These are phyloP conservation scores for Artemisia argyi DNA, from an alignment of 129 eudicot species.

Conservation along the genomic window DNA sequence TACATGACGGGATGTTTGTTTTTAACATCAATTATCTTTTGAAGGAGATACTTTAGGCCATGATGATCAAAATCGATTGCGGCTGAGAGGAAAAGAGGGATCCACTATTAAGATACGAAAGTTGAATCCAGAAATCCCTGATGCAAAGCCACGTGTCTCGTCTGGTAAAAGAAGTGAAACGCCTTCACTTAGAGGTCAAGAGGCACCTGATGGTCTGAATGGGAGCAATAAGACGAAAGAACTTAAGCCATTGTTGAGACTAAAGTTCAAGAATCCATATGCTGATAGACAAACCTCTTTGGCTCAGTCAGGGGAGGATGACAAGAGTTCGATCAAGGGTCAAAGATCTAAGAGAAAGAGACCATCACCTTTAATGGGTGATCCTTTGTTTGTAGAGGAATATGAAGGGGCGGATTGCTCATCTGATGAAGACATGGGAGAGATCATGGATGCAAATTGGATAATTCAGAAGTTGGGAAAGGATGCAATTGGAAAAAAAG, in stretches of 20 bases:
- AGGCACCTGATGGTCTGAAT: conserved; percentile 25
- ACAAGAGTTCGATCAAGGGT: conserved; percentile 72
- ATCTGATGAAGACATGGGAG: conserved; percentile 25
- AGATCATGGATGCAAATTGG: conserved; percentile 88
- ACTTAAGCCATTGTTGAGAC: conserved; percentile 67
- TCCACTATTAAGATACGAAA: too few species aligned
- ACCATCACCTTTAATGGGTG: conserved; percentile 45
- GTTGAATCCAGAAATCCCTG: too few species aligned
- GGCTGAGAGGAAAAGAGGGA: too few species aligned
- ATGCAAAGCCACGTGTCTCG: too few species aligned
- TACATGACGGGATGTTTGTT: too few species aligned
- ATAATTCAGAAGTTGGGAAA: conserved; percentile 85
- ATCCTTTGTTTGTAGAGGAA: conserved; percentile 17
- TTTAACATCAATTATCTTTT: too few species aligned
- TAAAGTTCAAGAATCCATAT: conserved; percentile 72
- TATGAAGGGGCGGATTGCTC: too few species aligned
- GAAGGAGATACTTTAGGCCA: too few species aligned
- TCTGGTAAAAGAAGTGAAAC: too few species aligned
- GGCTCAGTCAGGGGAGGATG: conserved; percentile 66
- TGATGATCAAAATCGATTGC: too few species aligned
- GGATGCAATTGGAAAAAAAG: conserved; percentile 89
- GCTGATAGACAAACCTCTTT: conserved; percentile 55
- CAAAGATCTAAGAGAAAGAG: conserved; percentile 96
- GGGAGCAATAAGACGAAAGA: conserved; percentile 46
- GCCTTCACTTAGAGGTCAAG: conserved; percentile 18